A percentile compares a stretch with the other conserved stretches of the same genome.
Conservation (phyloP, 2,329 filamentous ascomycete species). For the Zelopaecilomyces penicillatus region DNA sequence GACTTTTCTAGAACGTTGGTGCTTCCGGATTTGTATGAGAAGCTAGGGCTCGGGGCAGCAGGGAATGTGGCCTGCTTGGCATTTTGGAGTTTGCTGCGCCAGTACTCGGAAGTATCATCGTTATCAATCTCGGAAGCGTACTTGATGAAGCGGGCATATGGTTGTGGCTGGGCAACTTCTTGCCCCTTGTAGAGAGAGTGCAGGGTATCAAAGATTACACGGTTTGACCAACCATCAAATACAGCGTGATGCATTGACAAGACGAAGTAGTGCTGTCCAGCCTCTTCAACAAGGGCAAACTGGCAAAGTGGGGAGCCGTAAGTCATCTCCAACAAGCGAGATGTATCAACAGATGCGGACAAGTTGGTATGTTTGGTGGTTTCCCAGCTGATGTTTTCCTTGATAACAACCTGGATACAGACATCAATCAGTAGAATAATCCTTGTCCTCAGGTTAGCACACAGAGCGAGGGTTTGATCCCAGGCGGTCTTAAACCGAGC, state of each 20-base stretch:
- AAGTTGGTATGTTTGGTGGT: background rate
- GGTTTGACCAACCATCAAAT: constrained; percentile 20
- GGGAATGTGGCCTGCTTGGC: constrained; percentile 9
- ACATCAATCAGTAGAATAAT: constrained; percentile 7
- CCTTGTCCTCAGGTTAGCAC: constrained; percentile 6
- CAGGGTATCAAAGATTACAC: constrained; percentile 10
- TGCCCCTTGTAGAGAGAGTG: constrained; percentile 2
- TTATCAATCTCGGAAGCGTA: constrained; percentile 4
- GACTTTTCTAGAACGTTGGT: constrained; percentile 1
- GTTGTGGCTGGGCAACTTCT: background rate
- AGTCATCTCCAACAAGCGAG: constrained; percentile 1
- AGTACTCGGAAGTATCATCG: constrained; percentile 6
- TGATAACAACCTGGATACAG: constrained; percentile 9
- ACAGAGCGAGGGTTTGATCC: constrained; percentile 7
- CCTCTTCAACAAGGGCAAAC: background rate
- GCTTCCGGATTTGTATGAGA: too few relatives aligned
- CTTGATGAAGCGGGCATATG: constrained; percentile 2
- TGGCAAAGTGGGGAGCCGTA: constrained; percentile 6
- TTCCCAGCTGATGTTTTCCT: constrained; percentile 6
- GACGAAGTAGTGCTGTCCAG: constrained; percentile 9
- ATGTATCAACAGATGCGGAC: background rate
- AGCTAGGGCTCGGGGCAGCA: background rate
- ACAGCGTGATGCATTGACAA: constrained; percentile 20
- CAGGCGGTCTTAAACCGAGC: constrained; percentile 20
- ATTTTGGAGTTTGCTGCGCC: constrained; percentile 9